Evolutionary conservation across 2,329 filamentous ascomycete species (phyloP), one percentile per base, ranked within the genome.

Genomic region (Penicillium brevicompactum): DNA sequence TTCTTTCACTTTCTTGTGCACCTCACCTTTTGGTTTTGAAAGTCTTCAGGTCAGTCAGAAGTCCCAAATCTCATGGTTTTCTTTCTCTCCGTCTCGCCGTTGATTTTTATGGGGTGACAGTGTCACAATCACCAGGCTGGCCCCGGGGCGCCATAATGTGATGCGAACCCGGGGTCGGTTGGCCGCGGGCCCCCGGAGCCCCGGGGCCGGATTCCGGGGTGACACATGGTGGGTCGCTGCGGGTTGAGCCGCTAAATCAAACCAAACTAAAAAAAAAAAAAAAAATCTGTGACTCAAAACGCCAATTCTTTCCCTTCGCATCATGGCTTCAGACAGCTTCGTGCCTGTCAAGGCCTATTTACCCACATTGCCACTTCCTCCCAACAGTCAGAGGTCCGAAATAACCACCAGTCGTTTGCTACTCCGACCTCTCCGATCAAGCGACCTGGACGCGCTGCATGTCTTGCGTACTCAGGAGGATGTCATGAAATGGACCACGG

Each of bases 401-500:
- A 51, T 59, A 21, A 59, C 40, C 38, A 59, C 57, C 8, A 42
- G 42, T 7, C 57, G 54, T 13, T 40, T 59, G 34, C 43, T 59
- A 18, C 7, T 59, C 24, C 57, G 57, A 5, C 31, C 47, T 18
- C 43, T 49, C 34, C 43, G 38, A 51, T 5, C 54, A 48, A 51
- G 32, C 34, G 57, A 59, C 38, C 37, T 57, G 9, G 57, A 57
- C 37, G 54, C 54, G 22, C 27, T 59, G 30, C 45, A 57, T 21
- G 22, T 49, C 31, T 27, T 59, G 10, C 57, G 54, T 13, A 59
- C 53, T 14, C 57, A 57, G 51, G 22, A 49, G 51, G 50, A 54
- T 48, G 57, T 59, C 38, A 59, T 59, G 57, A 51, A 31, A 22
- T 59, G 57, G 57, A 59, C 57, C 2, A 42, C 3, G 2, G 45